A percentile compares a stretch with the other conserved stretches of the same genome.
phyloP scores from a whole-genome alignment of 495 filamentous ascomycete genomes.

The Penicillium bovifimosum region DNA sequence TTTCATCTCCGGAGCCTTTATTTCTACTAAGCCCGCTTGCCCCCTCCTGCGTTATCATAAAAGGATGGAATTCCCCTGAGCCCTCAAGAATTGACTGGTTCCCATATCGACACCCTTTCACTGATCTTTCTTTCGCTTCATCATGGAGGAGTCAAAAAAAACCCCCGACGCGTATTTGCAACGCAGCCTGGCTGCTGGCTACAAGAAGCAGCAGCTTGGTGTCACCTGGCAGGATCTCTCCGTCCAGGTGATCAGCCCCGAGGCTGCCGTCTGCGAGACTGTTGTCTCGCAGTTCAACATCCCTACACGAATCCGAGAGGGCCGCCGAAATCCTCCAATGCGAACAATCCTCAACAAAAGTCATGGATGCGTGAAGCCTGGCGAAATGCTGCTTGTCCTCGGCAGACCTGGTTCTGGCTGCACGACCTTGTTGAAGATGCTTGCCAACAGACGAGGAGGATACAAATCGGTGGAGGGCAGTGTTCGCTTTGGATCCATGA shows the following conservation, averaged over 20 bases:
- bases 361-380: slow-evolving; percentile 50
- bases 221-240: slow-evolving; percentile 51
- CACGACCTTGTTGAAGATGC: slow-evolving; percentile 53
- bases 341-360: slow-evolving; percentile 36
- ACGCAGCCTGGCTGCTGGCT: slow-evolving; percentile 41
- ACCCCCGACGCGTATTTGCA: slow-evolving; percentile 15
- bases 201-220: slow-evolving; percentile 46
- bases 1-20: no score
- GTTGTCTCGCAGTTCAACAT: slow-evolving; percentile 54
- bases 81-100: not conserved
- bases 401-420: slow-evolving; percentile 44
- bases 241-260: slow-evolving; percentile 39
- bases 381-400: slow-evolving; percentile 44
- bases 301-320: slow-evolving; percentile 33
- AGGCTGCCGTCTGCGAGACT: slow-evolving; percentile 46
- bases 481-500: slow-evolving; percentile 54
- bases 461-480: slow-evolving; percentile 49
- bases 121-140: not conserved
- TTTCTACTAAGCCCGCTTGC: not conserved
- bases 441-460: slow-evolving; percentile 58
- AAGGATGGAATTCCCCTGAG: not conserved
- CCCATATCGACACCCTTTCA: not conserved
- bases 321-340: slow-evolving; percentile 32
- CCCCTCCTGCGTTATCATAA: not conserved
- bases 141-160: slow-evolving; percentile 25